Conservation (phyloP, 352 stramenopile species). For the Phytophthora pluvialis region DNA sequence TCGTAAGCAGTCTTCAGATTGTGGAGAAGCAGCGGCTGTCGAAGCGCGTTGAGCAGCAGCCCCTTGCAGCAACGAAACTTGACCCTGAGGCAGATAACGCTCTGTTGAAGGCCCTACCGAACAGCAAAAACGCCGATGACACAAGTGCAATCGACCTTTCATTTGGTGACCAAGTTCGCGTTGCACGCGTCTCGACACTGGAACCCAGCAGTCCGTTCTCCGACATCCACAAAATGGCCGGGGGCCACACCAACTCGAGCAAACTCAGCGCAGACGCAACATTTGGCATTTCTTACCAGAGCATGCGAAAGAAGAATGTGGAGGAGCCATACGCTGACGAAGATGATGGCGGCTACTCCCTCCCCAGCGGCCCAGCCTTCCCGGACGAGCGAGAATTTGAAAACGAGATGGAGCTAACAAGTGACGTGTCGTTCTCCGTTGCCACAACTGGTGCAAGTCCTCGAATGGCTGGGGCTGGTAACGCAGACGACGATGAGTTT, state of each 20-base stretch:
- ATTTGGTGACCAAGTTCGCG: conserved; percentile 43
- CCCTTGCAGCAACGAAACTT: background rate
- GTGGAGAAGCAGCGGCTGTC: conserved; percentile 25
- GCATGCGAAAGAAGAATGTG: conserved; percentile 40
- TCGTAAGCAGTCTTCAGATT: conserved; percentile 36
- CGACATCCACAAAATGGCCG: conserved; percentile 31
- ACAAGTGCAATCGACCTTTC: conserved; percentile 22
- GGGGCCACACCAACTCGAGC: background rate
- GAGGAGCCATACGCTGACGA: conserved; percentile 4
- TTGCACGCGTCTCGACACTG: conserved; percentile 36
- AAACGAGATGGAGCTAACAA: conserved; percentile 39
- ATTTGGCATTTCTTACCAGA: conserved; percentile 77
- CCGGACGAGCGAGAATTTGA: conserved; percentile 61
- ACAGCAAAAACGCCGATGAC: conserved; percentile 7
- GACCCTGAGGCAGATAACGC: conserved; percentile 15
- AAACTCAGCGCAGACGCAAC: conserved; percentile 20
- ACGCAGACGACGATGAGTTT: conserved; percentile 54
- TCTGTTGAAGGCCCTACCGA: conserved; percentile 28
- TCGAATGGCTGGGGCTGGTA: background rate
- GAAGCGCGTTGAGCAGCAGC: conserved; percentile 3
- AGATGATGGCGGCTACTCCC: conserved; percentile 29
- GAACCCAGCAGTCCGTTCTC: conserved; percentile 25
- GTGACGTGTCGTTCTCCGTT: conserved; percentile 48
- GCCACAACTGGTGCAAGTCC: conserved; percentile 8
- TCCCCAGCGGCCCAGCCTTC: conserved; percentile 49